Conservation (phyloP, 2,329 filamentous ascomycete species). For the Fusarium setosum region DNA sequence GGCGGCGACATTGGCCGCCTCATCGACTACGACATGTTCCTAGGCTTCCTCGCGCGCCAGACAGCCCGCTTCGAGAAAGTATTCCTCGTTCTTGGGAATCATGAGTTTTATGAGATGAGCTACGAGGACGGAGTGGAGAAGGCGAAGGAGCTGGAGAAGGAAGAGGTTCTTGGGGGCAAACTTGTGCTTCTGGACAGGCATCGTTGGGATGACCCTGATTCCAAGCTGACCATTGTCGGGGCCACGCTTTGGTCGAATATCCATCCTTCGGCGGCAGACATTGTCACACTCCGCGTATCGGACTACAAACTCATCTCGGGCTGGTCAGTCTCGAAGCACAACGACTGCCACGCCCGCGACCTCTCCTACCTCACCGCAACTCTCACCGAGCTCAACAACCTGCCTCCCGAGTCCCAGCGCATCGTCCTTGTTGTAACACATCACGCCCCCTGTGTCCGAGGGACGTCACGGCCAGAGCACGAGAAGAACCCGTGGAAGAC, state of each 20-base stretch:
- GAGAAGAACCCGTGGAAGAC: conserved; percentile 56
- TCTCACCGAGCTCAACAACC: conserved; percentile 43
- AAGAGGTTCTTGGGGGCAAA: conserved; percentile 51
- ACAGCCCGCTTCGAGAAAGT: conserved; percentile 55
- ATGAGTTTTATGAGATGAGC: conserved; percentile 63
- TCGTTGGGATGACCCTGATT: conserved; percentile 52
- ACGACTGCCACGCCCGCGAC: conserved; percentile 59
- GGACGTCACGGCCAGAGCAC: conserved; percentile 62
- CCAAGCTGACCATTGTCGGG: conserved; percentile 63
- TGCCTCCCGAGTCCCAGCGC: conserved; percentile 21
- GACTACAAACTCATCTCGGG: conserved; percentile 65
- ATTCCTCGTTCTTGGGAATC: conserved; percentile 63
- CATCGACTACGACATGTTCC: conserved; percentile 57
- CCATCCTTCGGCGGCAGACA: conserved; percentile 48
- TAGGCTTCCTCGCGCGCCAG: conserved; percentile 56
- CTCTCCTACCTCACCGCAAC: conserved; percentile 60
- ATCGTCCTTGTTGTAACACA: conserved; percentile 65
- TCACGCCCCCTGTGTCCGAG: conserved; percentile 64
- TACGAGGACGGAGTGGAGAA: conserved; percentile 50
- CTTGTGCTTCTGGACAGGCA: conserved; percentile 58
- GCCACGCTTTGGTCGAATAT: conserved; percentile 69
- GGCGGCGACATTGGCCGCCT: conserved; percentile 64
- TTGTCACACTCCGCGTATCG: conserved; percentile 58
- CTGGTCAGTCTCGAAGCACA: conserved; percentile 64
- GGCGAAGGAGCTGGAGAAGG: conserved; percentile 51